Evolutionary conservation across 202 grass and related monocot genomes (phyloP), one percentile per base, ranked within the genome.

Genomic region (Setaria viridis): DNA sequence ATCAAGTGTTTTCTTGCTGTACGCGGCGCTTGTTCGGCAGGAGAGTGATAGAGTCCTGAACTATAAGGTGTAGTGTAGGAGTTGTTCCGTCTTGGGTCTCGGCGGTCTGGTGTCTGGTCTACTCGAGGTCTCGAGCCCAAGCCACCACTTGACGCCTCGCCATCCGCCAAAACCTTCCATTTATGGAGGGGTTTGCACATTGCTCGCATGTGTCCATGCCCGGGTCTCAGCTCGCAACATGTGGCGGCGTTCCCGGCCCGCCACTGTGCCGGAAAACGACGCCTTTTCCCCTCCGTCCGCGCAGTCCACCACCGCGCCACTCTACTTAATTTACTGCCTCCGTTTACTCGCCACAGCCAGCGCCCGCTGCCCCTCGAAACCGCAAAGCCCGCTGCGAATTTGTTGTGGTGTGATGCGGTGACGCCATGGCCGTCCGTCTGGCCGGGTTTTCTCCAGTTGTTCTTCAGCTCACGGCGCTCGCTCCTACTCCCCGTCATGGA

Each of bases 111-210:
- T 56, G 15, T 51, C 30, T 14, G 11, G 57, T 86, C 74, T 51
- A 39, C 21, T 43, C 1, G 55, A 63, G 25, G 25, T 4, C 16
- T 33, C 1, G 55, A 65, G 29, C 64, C 48, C 9, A 4, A 7
- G 37, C 1, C 48, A 48, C 68, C 11, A 20, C 57, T 47, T 20
- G 47, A 14, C 48, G 63, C 67, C 56, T 82, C 20, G 58, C 42
- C 39, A 34, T 34, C 65, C 0, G 84, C 88, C 84, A 80, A 87
- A 87, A 84, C 60, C 46, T 84, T 83, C 80, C 56, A 46, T 87
- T 83, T 87, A 7, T 21, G 68, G 67, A 1, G 7, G 41, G 70
- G 6, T 39, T 39, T 57, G 71, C 15, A 15, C 88, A 68, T 50
- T 15, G 77, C 67, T 58, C 13, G 42, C 88, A 87, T 87, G 68